Evolutionary conservation across 768 basidiomycete species (phyloP).

Genomic region (Gautieria morchelliformis): DNA sequence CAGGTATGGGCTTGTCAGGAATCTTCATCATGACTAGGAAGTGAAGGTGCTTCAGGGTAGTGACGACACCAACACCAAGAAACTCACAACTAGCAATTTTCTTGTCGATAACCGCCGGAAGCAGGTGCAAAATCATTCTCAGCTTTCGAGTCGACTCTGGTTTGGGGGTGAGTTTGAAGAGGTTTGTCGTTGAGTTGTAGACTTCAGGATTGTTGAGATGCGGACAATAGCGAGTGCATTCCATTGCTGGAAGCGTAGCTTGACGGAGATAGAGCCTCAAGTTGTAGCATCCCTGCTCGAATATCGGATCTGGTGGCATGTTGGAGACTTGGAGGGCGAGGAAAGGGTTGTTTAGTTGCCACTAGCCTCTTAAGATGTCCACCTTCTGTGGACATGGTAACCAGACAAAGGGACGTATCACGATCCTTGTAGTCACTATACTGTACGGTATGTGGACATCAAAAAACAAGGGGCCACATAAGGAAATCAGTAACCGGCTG

Average conservation of each 20-base stretch:
- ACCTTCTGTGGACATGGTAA: too few species aligned
- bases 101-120: not conserved
- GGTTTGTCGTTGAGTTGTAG: too few species aligned
- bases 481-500: not conserved
- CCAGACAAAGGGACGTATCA: not conserved
- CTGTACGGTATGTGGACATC: too few species aligned
- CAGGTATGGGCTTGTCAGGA: not conserved
- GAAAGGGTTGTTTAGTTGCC: not conserved
- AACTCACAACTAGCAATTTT: not conserved
- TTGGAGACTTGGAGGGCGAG: not conserved
- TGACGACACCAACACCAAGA: not conserved
- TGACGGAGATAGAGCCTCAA: not conserved
- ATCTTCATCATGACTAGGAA: not conserved
- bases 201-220: too few species aligned
- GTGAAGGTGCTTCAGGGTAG: not conserved
- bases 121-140: not conserved
- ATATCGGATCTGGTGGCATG: not conserved
- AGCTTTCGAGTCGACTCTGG: not conserved
- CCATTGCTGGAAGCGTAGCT: not conserved
- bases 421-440: not conserved
- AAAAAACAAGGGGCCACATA: too few species aligned
- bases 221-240: not conserved
- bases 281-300: not conserved
- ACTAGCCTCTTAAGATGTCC: not conserved
- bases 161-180: not conserved